These are phyloP conservation scores for Cryptococcus floricola DNA, from an alignment of 1,284 basidiomycete species.

Conservation along the genomic window DNA sequence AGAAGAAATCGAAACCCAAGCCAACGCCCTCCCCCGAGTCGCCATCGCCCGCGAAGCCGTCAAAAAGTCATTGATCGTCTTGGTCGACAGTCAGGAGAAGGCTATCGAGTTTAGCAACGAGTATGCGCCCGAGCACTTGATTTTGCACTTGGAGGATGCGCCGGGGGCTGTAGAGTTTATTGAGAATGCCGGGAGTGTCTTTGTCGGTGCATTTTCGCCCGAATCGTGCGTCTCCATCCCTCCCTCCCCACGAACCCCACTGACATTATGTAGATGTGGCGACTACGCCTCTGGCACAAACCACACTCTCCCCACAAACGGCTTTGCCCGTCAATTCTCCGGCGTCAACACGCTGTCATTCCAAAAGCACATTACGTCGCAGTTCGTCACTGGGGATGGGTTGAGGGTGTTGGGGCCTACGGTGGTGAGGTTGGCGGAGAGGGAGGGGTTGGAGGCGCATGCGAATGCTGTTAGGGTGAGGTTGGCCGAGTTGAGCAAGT, in stretches of 20 bases:
- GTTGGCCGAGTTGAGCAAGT: slow-evolving; percentile 22
- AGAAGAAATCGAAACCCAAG: slow-evolving; percentile 80
- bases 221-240: slow-evolving; percentile 63
- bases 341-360: slow-evolving; percentile 97
- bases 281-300: slow-evolving; percentile 99
- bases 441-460: slow-evolving; percentile 92
- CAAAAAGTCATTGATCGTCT: slow-evolving; percentile 85
- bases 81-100: slow-evolving; percentile 63
- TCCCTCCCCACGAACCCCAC: background rate
- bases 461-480: slow-evolving; percentile 57
- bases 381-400: slow-evolving; percentile 79
- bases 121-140: slow-evolving; percentile 96
- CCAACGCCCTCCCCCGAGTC: slow-evolving; percentile 77
- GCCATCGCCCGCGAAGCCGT: slow-evolving; percentile 89
- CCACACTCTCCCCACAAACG: slow-evolving; percentile 92
- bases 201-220: slow-evolving; percentile 89
- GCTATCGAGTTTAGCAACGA: slow-evolving; percentile 90
- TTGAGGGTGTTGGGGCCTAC: slow-evolving; percentile 77
- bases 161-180: slow-evolving; percentile 62
- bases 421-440: slow-evolving; percentile 86
- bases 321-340: slow-evolving; percentile 94
- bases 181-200: slow-evolving; percentile 91
- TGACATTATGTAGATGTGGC: slow-evolving; percentile 64
- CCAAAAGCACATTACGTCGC: slow-evolving; percentile 98
- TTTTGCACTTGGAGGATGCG: slow-evolving; percentile 77